Evolutionary conservation across 2,329 filamentous ascomycete genomes (phyloP).

Genomic region (Colletotrichum kahawae): DNA sequence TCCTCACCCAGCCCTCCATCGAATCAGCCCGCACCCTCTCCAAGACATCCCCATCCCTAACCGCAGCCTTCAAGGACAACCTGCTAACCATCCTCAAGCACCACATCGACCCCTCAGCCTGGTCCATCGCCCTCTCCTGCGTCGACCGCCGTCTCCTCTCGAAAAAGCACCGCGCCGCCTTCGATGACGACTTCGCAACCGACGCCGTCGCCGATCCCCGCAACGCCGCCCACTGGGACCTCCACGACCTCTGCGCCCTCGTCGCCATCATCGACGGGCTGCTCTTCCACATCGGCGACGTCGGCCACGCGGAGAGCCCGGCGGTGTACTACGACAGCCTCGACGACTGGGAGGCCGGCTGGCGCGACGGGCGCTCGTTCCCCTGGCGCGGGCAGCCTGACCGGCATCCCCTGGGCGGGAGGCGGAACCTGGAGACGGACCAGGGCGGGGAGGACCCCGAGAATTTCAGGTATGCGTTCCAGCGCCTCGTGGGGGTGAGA

Average conservation of each 20-base stretch:
- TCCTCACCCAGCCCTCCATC: background rate
- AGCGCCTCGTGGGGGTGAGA: background rate
- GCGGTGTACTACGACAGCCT: background rate
- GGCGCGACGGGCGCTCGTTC: background rate
- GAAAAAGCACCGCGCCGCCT: background rate
- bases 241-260: background rate
- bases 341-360: background rate
- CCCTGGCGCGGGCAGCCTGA: background rate
- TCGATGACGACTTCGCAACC: background rate
- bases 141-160: slow-evolving; percentile 1
- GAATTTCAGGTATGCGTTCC: background rate
- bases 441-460: background rate
- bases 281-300: background rate
- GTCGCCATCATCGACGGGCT: background rate
- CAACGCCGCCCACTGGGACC: background rate
- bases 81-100: background rate
- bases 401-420: background rate
- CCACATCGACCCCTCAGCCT: background rate
- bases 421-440: background rate
- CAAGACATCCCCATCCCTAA: background rate
- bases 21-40: background rate
- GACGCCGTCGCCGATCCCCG: background rate
- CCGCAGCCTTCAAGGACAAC: background rate
- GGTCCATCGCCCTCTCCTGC: slow-evolving; percentile 1
- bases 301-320: background rate